Evolutionary conservation across 495 filamentous ascomycete species (phyloP).

Genomic region (Talaromyces adpressus): DNA sequence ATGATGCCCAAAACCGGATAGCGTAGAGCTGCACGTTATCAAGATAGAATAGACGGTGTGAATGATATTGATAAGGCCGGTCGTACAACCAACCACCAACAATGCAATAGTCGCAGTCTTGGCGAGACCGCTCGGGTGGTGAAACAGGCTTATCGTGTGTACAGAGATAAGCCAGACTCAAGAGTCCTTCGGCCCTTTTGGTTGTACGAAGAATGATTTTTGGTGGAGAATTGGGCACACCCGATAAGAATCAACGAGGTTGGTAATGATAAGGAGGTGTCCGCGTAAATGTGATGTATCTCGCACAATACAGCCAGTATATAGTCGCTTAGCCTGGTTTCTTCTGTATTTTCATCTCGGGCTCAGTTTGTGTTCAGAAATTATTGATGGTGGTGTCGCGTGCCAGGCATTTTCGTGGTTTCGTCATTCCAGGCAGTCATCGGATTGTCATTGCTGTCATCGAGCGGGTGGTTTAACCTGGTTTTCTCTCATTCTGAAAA

Average conservation of each 20-base stretch:
- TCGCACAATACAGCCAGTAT: background rate
- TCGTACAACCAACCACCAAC: background rate
- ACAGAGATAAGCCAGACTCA: background rate
- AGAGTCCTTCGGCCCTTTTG: background rate
- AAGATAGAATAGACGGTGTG: background rate
- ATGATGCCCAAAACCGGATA: conserved; percentile 29
- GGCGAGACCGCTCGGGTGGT: background rate
- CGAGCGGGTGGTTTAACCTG: background rate
- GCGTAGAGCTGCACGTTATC: background rate
- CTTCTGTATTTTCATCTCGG: background rate
- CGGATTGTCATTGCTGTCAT: background rate
- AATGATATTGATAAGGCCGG: background rate
- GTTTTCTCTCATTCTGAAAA: background rate
- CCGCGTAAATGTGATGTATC: background rate
- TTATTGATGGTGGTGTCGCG: background rate
- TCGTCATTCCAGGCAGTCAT: background rate
- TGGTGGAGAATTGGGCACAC: background rate
- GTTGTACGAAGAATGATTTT: background rate
- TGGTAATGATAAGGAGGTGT: background rate
- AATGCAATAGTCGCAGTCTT: background rate
- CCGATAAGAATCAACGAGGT: background rate
- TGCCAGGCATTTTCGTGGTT: background rate
- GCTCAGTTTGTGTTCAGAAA: background rate
- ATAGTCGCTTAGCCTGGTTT: background rate
- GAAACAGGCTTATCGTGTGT: background rate